phyloP scores from a whole-genome alignment of 768 basidiomycete genomes.

The Rhodocollybia butyracea region DNA sequence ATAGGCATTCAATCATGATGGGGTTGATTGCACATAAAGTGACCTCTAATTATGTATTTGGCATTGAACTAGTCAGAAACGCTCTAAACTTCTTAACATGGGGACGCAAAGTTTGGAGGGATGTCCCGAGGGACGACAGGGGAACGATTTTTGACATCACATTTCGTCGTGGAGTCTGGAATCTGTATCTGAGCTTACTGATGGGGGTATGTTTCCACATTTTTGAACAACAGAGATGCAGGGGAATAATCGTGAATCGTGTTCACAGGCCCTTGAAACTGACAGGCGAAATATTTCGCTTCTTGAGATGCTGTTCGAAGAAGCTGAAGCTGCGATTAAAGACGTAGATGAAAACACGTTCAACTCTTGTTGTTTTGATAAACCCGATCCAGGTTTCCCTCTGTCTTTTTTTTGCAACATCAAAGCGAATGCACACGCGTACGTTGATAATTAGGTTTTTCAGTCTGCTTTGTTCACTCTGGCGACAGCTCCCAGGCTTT shows the following conservation, averaged over 20 bases:
- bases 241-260: neutral
- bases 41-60: slow-evolving; percentile 13
- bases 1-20: slow-evolving; percentile 38
- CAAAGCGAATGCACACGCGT: slow-evolving; percentile 34
- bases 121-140: slow-evolving; percentile 33
- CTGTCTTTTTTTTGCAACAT: slow-evolving; percentile 36
- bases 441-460: slow-evolving; percentile 11
- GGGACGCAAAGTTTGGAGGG: slow-evolving; percentile 35
- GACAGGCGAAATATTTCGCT: slow-evolving; percentile 3
- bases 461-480: neutral
- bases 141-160: slow-evolving; percentile 40
- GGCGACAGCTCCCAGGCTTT: neutral
- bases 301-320: slow-evolving; percentile 26
- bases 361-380: neutral
- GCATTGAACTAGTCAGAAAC: slow-evolving; percentile 31
- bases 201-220: slow-evolving; percentile 24
- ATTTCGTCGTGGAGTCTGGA: slow-evolving; percentile 40
- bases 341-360: slow-evolving; percentile 27
- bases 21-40: slow-evolving; percentile 27
- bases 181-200: slow-evolving; percentile 28
- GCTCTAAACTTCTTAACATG: slow-evolving; percentile 40
- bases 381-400: slow-evolving; percentile 24
- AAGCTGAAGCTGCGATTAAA: slow-evolving; percentile 27
- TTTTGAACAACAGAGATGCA: neutral
- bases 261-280: neutral